Evolutionary conservation across 805 yeast genomes (phyloP), one percentile per base, ranked within the genome.

Genomic region (Vanderwaltozyma yarrowii): DNA sequence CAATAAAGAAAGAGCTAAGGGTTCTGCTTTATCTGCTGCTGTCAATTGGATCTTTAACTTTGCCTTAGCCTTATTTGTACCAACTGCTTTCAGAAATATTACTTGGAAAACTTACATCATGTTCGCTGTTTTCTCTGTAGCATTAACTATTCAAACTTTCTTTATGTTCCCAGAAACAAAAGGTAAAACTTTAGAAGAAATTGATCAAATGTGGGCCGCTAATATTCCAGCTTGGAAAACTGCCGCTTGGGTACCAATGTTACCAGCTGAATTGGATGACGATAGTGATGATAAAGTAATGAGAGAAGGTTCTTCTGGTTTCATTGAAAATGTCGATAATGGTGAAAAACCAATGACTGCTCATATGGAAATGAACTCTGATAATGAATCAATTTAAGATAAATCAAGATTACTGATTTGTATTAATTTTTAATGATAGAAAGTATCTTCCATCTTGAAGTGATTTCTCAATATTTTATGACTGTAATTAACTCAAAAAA

Each of bases 151-250:
- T 15, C 61, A 78, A 42, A 75, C 75, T 44, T 77, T 63, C 69
- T 70, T 78, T 63, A 73, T 70, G 60, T 81, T 78, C 58, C 89
- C 88, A 30, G 89, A 81, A 64, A 80, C 87, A 31, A 76, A 81
- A 24, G 85, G 86, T 35, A 71, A 85, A 56, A 69, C 81, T 28
- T 69, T 81, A 60, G 88, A 80, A 59, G 85, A 79, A 53, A 73
- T 80, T 56, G 88, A 80, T 55, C 25, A 29, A 76, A 38, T 38
- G 41, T 38, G 41, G 41, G 41, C 17, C 12, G 37, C 37, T 9
- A 32, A 38, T 14, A 24, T 38, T 19, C 41, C 41, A 25, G 41
- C 41, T 21, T 38, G 41, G 41, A 33, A 25, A 26, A 24, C 37
- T n/a, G 18, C 31, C 15, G 19, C 18, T 4, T 38, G 36, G 26